phyloP scores from a whole-genome alignment of 23 red algal species.

The Gracilaria domingensis region DNA sequence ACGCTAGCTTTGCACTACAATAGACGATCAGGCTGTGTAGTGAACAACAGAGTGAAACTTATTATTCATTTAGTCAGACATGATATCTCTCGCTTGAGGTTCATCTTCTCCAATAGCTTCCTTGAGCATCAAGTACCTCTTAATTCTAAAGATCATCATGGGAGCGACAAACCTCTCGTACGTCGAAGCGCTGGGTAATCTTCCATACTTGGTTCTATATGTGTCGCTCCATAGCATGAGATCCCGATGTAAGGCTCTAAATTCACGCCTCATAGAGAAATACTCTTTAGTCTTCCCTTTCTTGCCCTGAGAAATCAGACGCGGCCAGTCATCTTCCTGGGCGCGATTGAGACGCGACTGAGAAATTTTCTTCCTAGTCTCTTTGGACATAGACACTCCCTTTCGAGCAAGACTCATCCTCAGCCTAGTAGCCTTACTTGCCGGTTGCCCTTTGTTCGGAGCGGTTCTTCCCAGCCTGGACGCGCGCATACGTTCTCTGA shows the following conservation, averaged over 20 bases:
- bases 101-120: constrained; percentile 51
- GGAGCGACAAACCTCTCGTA: constrained; percentile 69
- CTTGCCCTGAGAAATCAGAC: constrained; percentile 66
- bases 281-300: constrained; percentile 75
- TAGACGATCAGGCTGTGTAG: neutral
- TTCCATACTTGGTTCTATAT: constrained; percentile 56
- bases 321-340: constrained; percentile 56
- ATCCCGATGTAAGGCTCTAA: constrained; percentile 57
- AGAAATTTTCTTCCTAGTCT: constrained; percentile 59
- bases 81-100: constrained; percentile 45
- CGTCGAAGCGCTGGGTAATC: constrained; percentile 44
- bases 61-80: constrained; percentile 25
- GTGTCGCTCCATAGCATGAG: constrained; percentile 74
- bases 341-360: constrained; percentile 45
- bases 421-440: constrained; percentile 41
- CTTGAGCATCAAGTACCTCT: constrained; percentile 56
- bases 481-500: constrained; percentile 27
- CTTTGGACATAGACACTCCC: constrained; percentile 38
- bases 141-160: constrained; percentile 74
- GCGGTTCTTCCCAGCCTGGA: constrained; percentile 50
- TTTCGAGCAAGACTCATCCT: constrained; percentile 63
- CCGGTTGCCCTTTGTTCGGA: constrained; percentile 41
- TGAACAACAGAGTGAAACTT: neutral
- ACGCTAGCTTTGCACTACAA: neutral
- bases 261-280: constrained; percentile 55